Base-by-base conservation (phyloP, 345 rosid species). In the Viola odorata region DNA sequence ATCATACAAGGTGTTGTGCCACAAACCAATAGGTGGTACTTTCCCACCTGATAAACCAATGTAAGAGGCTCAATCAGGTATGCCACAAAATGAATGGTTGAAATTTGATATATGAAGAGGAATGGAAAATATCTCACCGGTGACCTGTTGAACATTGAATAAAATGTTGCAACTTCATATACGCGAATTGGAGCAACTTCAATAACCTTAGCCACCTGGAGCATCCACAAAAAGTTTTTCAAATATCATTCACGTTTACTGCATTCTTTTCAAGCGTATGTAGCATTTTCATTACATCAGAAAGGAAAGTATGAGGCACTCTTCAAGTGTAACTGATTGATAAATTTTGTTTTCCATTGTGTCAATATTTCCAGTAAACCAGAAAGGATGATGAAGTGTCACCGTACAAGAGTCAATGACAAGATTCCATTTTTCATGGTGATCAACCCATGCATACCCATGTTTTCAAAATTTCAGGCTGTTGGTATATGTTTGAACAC, bases 1-100 rank as follows among this genome's bases (percentile, higher is more conserved):
- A 95, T 77, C 99, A 91, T 95, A 75, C 98, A 95, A 69, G 99
- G 99, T 66, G 99, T 86, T 50, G 99, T 95, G 72, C 99, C 96
- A 71, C 99, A 95, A 73, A 95, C 99, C 80, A 95, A 73, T 12
- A 95, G 80, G 73, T 95, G 99, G 79, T 95, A 91, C 78, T 84
- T 85, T 65, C 99, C 96, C 5, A 95, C 98, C 99, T 95, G 75
- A 71, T 70, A 66, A 65, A 62, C 40, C 41, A 70, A 67, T 51
- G 48, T 49, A 57, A 56, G 44, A 66, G 38, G 40, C 44, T 65
- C 58, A 62, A 0, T 15, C 14, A 66, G 57, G 15, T 53, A 60
- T 63, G 45, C 41, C 57, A 57, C 37, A 42, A 64, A 14, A 37
- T 42, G 65, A 3, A 57, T 23, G 12, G 45, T 13, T 10, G 48